Evolutionary conservation across 345 rosid genomes (phyloP), one percentile per base, ranked within the genome.

Genomic region (Populus ilicifolia): DNA sequence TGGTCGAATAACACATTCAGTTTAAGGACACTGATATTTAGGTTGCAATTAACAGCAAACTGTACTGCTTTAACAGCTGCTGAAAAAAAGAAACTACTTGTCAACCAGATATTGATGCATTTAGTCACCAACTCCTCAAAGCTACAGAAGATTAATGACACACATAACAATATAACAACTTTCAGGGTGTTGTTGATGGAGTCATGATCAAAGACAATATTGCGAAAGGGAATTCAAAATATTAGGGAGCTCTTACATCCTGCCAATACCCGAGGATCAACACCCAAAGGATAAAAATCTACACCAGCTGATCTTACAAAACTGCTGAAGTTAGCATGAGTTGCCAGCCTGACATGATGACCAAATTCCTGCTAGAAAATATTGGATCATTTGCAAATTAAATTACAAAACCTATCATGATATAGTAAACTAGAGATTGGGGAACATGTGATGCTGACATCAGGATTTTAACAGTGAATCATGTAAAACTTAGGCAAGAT

Each of bases 231-330:
- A 44, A 81, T 30, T 48, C 27, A 61, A 35, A 21, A 77, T 39
- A 73, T 74, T 61, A 80, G 83, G 81, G 81, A 76, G 64, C 75
- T 84, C 92, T 92, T 91, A 96, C 99, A 93, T 89, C 86, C 97
- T 81, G 99, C 98, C 86, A 96, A 85, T 78, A 88, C 91, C 64
- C 96, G 89, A 75, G 98, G 99, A 87, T 96, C 99, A 81, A 98
- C 98, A 5, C 98, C 98, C 83, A 96, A 83, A 46, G 99, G 99
- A 73, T 87, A 93, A 79, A 96, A 96, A 43, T 91, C 98, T 75
- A 96, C 89, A 41, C 94, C 96, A 68, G 95, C 94, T 66, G 92
- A 87, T 83, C 81, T 89, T 71, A 96, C 97, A 86, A 96, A 96
- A 67, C 83, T 77, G 54, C 81, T 79, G 86, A 96, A 96, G 83